Conservation (phyloP, 2,329 filamentous ascomycete species). For the Ophiostoma sp. region DNA sequence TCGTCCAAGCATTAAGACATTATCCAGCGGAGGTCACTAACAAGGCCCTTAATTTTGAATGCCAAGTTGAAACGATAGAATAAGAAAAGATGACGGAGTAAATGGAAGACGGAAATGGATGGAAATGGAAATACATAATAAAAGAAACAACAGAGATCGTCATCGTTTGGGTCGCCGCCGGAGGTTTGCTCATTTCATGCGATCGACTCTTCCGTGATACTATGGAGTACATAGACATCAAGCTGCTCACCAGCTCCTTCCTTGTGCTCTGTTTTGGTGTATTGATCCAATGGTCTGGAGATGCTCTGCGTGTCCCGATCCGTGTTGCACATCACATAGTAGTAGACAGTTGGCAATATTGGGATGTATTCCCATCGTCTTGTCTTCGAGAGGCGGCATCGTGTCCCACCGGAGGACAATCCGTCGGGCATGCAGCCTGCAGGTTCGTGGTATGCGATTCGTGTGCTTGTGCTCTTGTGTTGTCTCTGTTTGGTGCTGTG, state of each 20-base stretch:
- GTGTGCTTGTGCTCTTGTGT: not conserved
- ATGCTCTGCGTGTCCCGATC: not conserved
- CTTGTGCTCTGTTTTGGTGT: not conserved
- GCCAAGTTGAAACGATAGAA: not conserved
- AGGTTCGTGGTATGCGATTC: not conserved
- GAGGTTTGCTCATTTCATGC: not conserved
- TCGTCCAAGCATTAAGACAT: not conserved
- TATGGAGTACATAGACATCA: too few species aligned
- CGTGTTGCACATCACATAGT: not conserved
- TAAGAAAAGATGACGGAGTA: not conserved
- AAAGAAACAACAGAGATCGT: not conserved
- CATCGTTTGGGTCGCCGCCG: not conserved
- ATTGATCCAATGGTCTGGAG: not conserved
- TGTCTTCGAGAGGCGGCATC: not conserved
- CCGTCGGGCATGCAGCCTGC: conserved; percentile 18
- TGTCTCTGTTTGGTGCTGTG: not conserved
- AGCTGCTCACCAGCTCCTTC: not conserved
- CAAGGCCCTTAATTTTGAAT: conserved; percentile 3
- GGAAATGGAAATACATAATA: not conserved
- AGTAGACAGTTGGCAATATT: not conserved
- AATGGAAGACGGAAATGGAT: too few species aligned
- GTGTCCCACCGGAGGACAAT: conserved; percentile 18
- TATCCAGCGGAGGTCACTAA: conserved; percentile 1
- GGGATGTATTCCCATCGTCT: too few species aligned
- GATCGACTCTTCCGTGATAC: not conserved